Evolutionary conservation across 1,284 basidiomycete genomes (phyloP), one percentile per base, ranked within the genome.

Genomic region (Ustilago crameri): DNA sequence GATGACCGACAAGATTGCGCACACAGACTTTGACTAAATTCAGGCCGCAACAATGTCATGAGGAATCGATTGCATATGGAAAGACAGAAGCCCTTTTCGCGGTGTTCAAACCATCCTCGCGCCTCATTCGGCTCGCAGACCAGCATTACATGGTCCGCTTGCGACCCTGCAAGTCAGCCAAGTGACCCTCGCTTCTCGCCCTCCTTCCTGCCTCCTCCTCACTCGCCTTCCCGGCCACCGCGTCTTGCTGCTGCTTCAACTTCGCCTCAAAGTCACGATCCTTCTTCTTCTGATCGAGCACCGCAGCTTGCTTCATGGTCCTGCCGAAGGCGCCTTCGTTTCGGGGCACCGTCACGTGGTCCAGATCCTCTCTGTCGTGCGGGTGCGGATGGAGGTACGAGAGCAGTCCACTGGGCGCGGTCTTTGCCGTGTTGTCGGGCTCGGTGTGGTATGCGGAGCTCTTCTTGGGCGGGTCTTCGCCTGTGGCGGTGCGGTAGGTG

Each of bases 251-350:
- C 27, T 49, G 23, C 51, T 56, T 37, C 10, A 35, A 38, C n/a
- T 37, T 23, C 27, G 44, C 45, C 22, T 52, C 49, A 20, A 47
- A 40, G 9, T 49, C 43, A 4, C 34, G 22, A 12, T 52, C 47
- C 49, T 70, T 55, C 20, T 43, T 45, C 35, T 47, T 35, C 60
- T 51, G 52, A 41, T 70, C 67, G 23, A 9, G n/a, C 9, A 42
- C 45, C 18, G 22, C 67, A 9, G 56, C 57, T 30, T 70, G 56
- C 50, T 70, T 65, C 22, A 64, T 65, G 14, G 57, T 57, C 14
- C 49, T 51, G n/a, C 61, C 67, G 9, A 64, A 51, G 8, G n/a
- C 9, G 2, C 53, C 60, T 30, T 48, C 34, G 22, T 61, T 34
- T 1, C 15, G 38, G 22, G 34, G 32, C 30, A 57, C 56, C 26